A percentile compares a stretch with the other conserved stretches of the same genome.
Evolutionary conservation across 441 rosid species (phyloP).

Genomic region (Erodium moschatum): DNA sequence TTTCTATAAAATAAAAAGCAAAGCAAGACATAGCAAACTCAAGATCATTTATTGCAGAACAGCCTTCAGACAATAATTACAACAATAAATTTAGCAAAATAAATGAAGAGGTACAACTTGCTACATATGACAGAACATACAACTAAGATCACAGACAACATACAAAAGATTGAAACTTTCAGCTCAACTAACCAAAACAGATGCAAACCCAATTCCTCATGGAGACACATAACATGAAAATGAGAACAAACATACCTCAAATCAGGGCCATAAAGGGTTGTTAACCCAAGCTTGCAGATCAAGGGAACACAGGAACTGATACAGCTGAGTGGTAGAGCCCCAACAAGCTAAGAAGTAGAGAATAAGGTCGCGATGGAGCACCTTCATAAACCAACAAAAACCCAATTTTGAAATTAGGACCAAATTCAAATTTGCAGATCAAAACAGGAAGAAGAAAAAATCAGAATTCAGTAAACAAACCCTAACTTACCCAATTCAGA

Average conservation of each 20-base stretch:
- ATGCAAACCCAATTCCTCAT: not conserved
- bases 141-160: too few species aligned
- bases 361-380: not conserved
- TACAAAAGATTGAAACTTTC: too few species aligned
- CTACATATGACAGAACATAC: too few species aligned
- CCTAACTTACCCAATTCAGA: conserved; percentile 10
- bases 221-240: conserved; percentile 8
- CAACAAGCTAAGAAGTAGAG: not conserved
- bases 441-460: conserved; percentile 6
- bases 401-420: not conserved
- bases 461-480: conserved; percentile 15
- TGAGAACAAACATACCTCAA: conserved; percentile 28
- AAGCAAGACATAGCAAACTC: not conserved
- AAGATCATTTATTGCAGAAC: conserved; percentile 15
- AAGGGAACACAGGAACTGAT: not conserved
- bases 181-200: conserved; percentile 9
- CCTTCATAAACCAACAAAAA: not conserved
- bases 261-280: conserved; percentile 27
- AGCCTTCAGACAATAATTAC: conserved; percentile 15
- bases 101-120: not conserved
- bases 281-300: conserved; percentile 10
- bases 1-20: conserved; percentile 7
- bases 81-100: conserved; percentile 16
- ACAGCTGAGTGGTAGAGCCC: not conserved
- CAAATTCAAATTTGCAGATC: not conserved